Evolutionary conservation across 169 alveolate species (phyloP), one percentile per base, ranked within the genome.

Genomic region (Plasmodium adleri): DNA sequence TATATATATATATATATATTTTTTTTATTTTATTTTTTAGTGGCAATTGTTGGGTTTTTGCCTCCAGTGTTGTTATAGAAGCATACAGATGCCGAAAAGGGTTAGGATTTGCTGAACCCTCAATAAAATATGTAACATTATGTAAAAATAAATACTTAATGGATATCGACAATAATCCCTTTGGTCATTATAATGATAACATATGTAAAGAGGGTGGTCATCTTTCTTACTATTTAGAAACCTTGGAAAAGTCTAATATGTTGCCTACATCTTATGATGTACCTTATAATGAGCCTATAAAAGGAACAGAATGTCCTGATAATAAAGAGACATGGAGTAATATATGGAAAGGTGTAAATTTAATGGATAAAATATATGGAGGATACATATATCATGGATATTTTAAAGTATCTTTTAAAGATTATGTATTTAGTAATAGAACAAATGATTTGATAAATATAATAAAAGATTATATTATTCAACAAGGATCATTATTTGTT

Each of bases 41-140:
- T 28, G 78, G 89, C 8, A 78, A 78, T 45, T 78, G 89, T 9
- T 78, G 89, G 89, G 89, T 76, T 50, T 78, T 78, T 71, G 89
- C 89, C 17, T 78, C 89, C 10, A 64, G 78, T 10, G 59, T 62
- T 13, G 60, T 54, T n/a, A 52, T 78, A 67, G 47, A 78, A 7
- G 89, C 89, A 3, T 78, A 3, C 58, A 64, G 89, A 66, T 78
- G 89, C 71, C 64, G 89, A 70, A 78, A 78, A 12, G 73, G 67
- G 7, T 60, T 50, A 7, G 89, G 89, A 5, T 78, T 78, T 50
- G 76, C 89, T 5, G 89, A 78, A 52, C 89, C 89, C 9, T 78
- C 89, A 54, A 54, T 66, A 15, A 78, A 78, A 52, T 78, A 78
- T 32, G 89, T 78, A 20, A 78, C 89, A 15, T 58, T 78, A 26